Conservation (phyloP, 108 stramenopile species). For the Cylindrotheca closterium region DNA sequence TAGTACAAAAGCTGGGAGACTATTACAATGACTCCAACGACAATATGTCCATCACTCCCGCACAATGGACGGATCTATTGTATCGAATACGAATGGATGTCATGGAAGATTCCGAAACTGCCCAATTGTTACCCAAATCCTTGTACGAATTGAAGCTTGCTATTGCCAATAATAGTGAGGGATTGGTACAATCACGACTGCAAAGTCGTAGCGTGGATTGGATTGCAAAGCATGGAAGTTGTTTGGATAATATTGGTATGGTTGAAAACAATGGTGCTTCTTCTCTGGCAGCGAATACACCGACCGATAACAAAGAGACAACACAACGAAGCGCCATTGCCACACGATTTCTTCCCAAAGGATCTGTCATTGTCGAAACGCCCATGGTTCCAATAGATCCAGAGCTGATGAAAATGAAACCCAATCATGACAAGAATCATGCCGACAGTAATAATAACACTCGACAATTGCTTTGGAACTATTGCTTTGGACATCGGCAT, state of each 20-base stretch:
- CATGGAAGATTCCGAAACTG: background rate
- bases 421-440: conserved; percentile 17
- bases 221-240: background rate
- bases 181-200: background rate
- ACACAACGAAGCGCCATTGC: conserved; percentile 75
- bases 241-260: conserved; percentile 8
- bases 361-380: conserved; percentile 23
- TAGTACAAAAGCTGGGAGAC: conserved; percentile 2
- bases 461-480: conserved; percentile 64
- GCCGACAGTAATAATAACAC: conserved; percentile 13
- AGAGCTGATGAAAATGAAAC: conserved; percentile 2
- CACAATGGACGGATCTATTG: conserved; percentile 16
- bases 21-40: background rate
- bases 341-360: conserved; percentile 20
- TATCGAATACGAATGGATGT: conserved; percentile 4
- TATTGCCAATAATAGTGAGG: background rate
- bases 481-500: conserved; percentile 70
- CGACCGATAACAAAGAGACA: conserved; percentile 44
- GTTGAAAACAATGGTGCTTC: too few relatives aligned
- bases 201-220: background rate
- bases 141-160: background rate
- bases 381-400: conserved; percentile 18
- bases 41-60: background rate
- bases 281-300: too few relatives aligned
- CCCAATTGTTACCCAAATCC: conserved; percentile 1